Percentiles rank a stretch among this genome's conserved stretches.
These are phyloP conservation scores for baker's yeast (Saccharomyces cerevisiae) DNA, from an alignment of 805 yeast species.

Conservation along the genomic window DNA sequence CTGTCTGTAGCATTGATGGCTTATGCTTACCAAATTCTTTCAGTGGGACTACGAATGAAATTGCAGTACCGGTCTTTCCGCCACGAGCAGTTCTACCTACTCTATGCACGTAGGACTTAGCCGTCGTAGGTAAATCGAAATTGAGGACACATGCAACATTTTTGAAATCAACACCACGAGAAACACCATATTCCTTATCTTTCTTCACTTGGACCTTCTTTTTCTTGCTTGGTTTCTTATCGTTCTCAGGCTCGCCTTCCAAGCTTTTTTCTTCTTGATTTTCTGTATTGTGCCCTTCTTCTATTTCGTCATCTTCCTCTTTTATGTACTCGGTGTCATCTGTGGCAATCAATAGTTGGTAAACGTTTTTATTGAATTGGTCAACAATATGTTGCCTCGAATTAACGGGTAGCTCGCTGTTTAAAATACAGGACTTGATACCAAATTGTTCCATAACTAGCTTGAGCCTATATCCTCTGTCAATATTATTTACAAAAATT, in stretches of 20 bases:
- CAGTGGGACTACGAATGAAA: slow-evolving; percentile 80
- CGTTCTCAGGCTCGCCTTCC: slow-evolving; percentile 10
- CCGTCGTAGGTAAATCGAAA: slow-evolving; percentile 85
- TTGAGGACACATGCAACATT: slow-evolving; percentile 95
- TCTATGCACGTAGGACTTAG: slow-evolving; percentile 85
- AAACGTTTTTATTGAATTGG: slow-evolving; percentile 85
- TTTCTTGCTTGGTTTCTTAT: slow-evolving; percentile 20
- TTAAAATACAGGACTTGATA: slow-evolving; percentile 75
- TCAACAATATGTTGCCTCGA: slow-evolving; percentile 93
- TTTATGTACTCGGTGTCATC: slow-evolving; percentile 68
- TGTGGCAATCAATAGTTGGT: slow-evolving; percentile 83
- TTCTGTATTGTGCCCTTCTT: slow-evolving; percentile 8
- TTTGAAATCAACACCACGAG: slow-evolving; percentile 93
- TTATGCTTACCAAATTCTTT: slow-evolving; percentile 86
- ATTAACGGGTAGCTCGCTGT: slow-evolving; percentile 86
- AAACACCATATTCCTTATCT: slow-evolving; percentile 83
- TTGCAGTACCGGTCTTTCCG: slow-evolving; percentile 88
- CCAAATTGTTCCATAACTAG: slow-evolving; percentile 93
- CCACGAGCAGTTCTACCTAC: slow-evolving; percentile 98
- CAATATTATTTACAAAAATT: slow-evolving; percentile 86
- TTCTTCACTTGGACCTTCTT: slow-evolving; percentile 30
- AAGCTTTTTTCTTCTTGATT: slow-evolving; percentile 7
- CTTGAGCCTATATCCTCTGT: slow-evolving; percentile 88
- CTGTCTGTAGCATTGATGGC: slow-evolving; percentile 58
- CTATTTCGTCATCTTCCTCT: slow-evolving; percentile 40